Evolutionary conservation across 1,284 basidiomycete genomes (phyloP).

Genomic region (Ganoderma meredithae): DNA sequence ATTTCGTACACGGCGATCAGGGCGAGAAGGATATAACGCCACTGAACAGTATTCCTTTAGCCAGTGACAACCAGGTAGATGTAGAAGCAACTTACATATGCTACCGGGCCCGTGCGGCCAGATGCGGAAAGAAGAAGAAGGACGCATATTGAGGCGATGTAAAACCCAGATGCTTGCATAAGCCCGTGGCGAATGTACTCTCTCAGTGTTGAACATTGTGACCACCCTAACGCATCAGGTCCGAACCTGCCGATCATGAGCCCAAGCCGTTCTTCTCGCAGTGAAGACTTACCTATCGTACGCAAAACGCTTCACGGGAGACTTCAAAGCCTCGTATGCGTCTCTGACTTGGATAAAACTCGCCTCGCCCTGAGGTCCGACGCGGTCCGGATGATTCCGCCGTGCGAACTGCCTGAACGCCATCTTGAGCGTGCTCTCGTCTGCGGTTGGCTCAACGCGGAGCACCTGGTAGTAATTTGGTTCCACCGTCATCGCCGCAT

Average conservation of each 20-base stretch:
- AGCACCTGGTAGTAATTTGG: constrained; percentile 83
- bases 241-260: constrained; percentile 66
- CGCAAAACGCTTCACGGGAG: constrained; percentile 83
- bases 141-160: constrained; percentile 66
- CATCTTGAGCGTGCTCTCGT: constrained; percentile 70
- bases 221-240: constrained; percentile 74
- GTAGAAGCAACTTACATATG: constrained; percentile 62
- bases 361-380: constrained; percentile 67
- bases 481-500: constrained; percentile 59
- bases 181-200: constrained; percentile 82
- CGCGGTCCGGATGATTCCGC: constrained; percentile 81
- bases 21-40: constrained; percentile 77
- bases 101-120: constrained; percentile 63
- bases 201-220: constrained; percentile 64
- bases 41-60: constrained; percentile 53
- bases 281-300: constrained; percentile 73
- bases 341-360: constrained; percentile 78
- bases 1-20: constrained; percentile 68
- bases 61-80: constrained; percentile 7
- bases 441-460: constrained; percentile 64
- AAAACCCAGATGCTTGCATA: constrained; percentile 71
- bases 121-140: constrained; percentile 73
- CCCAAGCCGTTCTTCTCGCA: background rate
- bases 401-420: constrained; percentile 82
- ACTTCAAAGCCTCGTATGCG: constrained; percentile 82